Evolutionary conservation across 192 early-diverging fungal genomes (phyloP), one percentile per base, ranked within the genome.

Genomic region (Podila horticola): DNA sequence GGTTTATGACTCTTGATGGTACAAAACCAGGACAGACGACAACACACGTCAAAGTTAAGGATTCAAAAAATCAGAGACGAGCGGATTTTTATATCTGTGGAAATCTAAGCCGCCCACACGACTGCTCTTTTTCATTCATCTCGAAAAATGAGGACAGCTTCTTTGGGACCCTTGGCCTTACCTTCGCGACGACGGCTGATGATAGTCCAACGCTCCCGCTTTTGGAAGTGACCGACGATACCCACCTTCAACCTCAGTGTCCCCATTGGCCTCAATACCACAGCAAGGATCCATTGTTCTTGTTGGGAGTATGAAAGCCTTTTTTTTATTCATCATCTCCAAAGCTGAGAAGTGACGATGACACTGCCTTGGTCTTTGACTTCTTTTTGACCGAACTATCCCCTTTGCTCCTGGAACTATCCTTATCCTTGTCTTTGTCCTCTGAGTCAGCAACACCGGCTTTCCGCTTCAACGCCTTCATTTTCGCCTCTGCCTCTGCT

Each of bases 261-360:
- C 5, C 5, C 5, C 31, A 31, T 31, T 31, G 31, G 5, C 31
- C 2, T 31, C 31, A 5, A 31, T 31, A 31, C 2, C 31, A 31
- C 5, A 31, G 31, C 31, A 31, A n/a, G n/a, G n/a, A 31, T 31
- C 2, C 31, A 4, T 31, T 5, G 31, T 31, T 31, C 31, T 31
- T 31, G 31, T 31, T 31, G 31, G 5, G 5, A 31, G 31, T 31
- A 4, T 31, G 31, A 31, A 2, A 51, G 58, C 4, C 58, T 4
- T 29, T 29, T 36, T 5, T 28, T 71, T 50, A 79, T 58, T 81
- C 77, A 2, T 81, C 66, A 6, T 81, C 77, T 31, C 67, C 63
- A 62, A 81, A 81, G 41, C 77, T 81, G 12, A 81, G 67, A 30
- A 73, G 28, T 9, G 62, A 73, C 2, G 57, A 50, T 19, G 70